phyloP scores from a whole-genome alignment of 2,329 filamentous ascomycete genomes.

The Penicillium sp. region DNA sequence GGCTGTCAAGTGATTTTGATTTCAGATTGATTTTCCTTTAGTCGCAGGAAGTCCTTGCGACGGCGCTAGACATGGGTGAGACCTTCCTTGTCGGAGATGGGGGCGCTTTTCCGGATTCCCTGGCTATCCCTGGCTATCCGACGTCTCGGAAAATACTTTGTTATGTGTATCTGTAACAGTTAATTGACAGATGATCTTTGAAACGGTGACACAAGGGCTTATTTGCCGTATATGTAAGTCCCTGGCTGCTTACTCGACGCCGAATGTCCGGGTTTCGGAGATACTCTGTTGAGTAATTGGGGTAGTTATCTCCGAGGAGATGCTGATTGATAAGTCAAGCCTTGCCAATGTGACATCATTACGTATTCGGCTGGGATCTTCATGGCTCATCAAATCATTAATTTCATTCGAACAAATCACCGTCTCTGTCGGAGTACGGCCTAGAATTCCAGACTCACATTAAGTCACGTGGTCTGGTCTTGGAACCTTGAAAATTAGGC shows the following conservation, averaged over 20 bases:
- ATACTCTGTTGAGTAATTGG: not conserved
- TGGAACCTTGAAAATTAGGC: no score
- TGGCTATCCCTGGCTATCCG: not conserved
- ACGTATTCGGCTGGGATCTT: not conserved
- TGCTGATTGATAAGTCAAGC: slow-evolving; percentile 3
- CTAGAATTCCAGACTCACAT: no score
- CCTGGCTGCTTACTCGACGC: not conserved
- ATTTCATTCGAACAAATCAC: no score
- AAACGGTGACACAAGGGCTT: not conserved
- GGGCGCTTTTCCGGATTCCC: not conserved
- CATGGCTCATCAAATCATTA: not conserved
- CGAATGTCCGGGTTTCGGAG: not conserved
- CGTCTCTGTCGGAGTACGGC: no score
- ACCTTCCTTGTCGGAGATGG: not conserved
- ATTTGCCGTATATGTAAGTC: not conserved
- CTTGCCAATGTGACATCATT: not conserved
- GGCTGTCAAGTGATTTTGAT: not conserved
- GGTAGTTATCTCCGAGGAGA: not conserved
- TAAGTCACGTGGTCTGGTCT: no score
- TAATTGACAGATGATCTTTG: not conserved
- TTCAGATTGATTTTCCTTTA: not conserved
- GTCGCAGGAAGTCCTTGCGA: not conserved
- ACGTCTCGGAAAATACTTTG: not conserved
- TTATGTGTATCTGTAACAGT: not conserved
- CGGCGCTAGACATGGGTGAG: slow-evolving; percentile 1